Conservation (phyloP, 805 yeast species). For the Yarrowia phangngaensis region DNA sequence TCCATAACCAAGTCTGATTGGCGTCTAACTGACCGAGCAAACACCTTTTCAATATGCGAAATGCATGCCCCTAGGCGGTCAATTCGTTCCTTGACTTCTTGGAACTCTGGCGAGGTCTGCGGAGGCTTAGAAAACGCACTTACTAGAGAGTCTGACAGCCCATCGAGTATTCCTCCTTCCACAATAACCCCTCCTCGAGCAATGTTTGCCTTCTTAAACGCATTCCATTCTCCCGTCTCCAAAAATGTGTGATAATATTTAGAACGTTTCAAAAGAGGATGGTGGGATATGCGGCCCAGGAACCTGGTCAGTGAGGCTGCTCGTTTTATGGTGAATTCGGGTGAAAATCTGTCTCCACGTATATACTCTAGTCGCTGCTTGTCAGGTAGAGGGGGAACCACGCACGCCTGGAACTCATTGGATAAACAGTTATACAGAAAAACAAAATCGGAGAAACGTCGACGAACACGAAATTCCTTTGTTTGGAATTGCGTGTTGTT, state of each 20-base stretch:
- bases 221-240: slow-evolving; percentile 70
- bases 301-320: slow-evolving; percentile 77
- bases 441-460: slow-evolving; percentile 85
- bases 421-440: slow-evolving; percentile 68
- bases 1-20: slow-evolving; percentile 72
- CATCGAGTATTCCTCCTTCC: slow-evolving; percentile 54
- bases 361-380: slow-evolving; percentile 86
- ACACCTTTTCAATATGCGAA: slow-evolving; percentile 70
- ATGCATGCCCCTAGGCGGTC: slow-evolving; percentile 83
- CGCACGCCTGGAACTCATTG: slow-evolving; percentile 77
- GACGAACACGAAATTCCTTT: slow-evolving; percentile 51
- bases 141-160: slow-evolving; percentile 85
- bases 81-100: slow-evolving; percentile 75
- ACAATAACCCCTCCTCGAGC: slow-evolving; percentile 19
- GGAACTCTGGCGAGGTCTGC: slow-evolving; percentile 64
- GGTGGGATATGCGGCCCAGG: slow-evolving; percentile 65
- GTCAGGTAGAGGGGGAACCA: slow-evolving; percentile 92
- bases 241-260: slow-evolving; percentile 66
- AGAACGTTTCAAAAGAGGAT: slow-evolving; percentile 65
- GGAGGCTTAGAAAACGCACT: slow-evolving; percentile 83
- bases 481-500: slow-evolving; percentile 55
- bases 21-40: slow-evolving; percentile 64
- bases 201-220: slow-evolving; percentile 43
- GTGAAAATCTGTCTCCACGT: slow-evolving; percentile 87
- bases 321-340: slow-evolving; percentile 77